Base-by-base conservation (phyloP, 441 rosid genomes). In the Populus hybrid region DNA sequence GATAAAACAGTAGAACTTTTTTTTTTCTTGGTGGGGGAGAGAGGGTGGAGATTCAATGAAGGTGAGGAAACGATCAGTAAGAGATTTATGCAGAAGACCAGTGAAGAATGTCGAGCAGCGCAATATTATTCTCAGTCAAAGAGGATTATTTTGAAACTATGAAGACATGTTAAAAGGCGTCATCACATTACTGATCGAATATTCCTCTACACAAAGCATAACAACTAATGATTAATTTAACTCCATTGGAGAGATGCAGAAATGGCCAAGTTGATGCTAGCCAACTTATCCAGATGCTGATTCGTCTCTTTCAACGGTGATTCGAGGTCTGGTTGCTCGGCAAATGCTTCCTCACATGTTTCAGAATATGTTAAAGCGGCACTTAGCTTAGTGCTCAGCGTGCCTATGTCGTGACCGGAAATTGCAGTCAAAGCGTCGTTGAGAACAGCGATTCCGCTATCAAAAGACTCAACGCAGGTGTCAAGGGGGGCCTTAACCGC, bases 191-290 rank as follows among this genome's bases (percentile, higher is more conserved):
- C 57, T 5, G 57, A 50, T 50, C 57, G 57, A 50, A 50, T 50
- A 50, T 50, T 50, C 57, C 57, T 4, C 20, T 14, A 50, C 57
- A 50, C 57, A 50, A 50, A 50, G 57, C 20, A 50, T 50, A 20
- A 50, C 20, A 50, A 1, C 57, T 14, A 14, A 50, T 0, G 57
- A 50, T 50, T 50, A 14, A 12, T 24, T 30, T 79, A 77, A 12
- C 68, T 67, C 77, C 72, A 79, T 14, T n/a, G 76, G 9, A 79
- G 64, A 23, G 67, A 67, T 0, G 67, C 30, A 12, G 80, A 79
- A 61, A 85, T 82, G 74, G 82, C 83, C 79, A 87, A 72, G 42
- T 77, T 68, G 40, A 85, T 87, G 83, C 82, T 80, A 74, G 82
- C 83, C 42, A 85, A 40, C 70, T 79, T 79, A 35, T 2, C 72